Percentiles rank a stretch among this genome's conserved stretches.
Evolutionary conservation across 306 rosid species (phyloP).

Genomic region (Vigna angularis): DNA sequence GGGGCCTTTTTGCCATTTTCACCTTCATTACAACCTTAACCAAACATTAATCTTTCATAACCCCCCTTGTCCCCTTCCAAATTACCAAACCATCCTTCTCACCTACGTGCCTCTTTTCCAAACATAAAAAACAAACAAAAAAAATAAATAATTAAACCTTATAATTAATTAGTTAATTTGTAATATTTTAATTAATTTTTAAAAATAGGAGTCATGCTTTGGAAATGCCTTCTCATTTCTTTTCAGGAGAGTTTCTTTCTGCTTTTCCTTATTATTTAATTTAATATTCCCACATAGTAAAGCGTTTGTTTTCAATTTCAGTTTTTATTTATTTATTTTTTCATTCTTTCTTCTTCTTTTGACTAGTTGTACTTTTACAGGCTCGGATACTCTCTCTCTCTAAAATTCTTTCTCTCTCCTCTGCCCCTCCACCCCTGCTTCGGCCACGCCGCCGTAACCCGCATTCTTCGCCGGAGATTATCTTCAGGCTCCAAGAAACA

Average conservation of each 20-base stretch:
- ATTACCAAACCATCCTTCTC: slow-evolving; percentile 37
- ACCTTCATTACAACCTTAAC: slow-evolving; percentile 34
- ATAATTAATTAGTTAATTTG: neutral
- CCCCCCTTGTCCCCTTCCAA: slow-evolving; percentile 18
- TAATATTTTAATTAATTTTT: neutral
- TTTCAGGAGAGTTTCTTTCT: slow-evolving; percentile 43
- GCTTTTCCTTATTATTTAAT: slow-evolving; percentile 37
- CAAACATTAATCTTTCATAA: neutral
- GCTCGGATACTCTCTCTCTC: slow-evolving; percentile 64
- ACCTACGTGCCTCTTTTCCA: slow-evolving; percentile 31
- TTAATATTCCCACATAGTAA: neutral
- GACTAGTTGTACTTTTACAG: slow-evolving; percentile 76
- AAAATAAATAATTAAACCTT: neutral
- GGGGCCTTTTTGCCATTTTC: slow-evolving; percentile 23
- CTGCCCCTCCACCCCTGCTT: slow-evolving; percentile 54
- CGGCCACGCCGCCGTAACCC: slow-evolving; percentile 55
- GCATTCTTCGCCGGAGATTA: slow-evolving; percentile 30
- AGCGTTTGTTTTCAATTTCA: slow-evolving; percentile 5
- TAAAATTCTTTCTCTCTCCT: slow-evolving; percentile 55
- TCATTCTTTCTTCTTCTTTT: slow-evolving; percentile 55
- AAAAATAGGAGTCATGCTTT: slow-evolving; percentile 28
- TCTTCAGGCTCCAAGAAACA: neutral
- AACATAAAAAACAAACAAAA: slow-evolving; percentile 2
- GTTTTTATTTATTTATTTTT: neutral
- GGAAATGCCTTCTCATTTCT: slow-evolving; percentile 39